phyloP scores from a whole-genome alignment of 495 filamentous ascomycete genomes.

The Penicillium malachiteum region DNA sequence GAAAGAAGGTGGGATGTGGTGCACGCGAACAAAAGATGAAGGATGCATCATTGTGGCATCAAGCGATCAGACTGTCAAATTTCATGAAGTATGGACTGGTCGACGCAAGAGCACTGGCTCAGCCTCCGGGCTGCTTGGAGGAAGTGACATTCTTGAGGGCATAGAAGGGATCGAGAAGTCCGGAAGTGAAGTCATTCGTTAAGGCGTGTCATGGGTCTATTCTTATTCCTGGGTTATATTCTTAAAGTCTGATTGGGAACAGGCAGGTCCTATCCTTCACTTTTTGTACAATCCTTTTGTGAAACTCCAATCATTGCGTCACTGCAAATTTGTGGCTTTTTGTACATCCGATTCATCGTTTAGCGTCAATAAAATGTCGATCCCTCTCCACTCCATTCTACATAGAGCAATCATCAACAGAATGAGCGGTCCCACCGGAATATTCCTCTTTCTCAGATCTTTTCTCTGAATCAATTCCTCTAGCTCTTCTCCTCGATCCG shows the following conservation, averaged over 20 bases:
- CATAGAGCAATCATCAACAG: neutral
- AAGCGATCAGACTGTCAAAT: slow-evolving; percentile 92
- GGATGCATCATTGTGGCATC: slow-evolving; percentile 93
- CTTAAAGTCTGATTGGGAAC: slow-evolving; percentile 4
- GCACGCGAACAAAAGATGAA: slow-evolving; percentile 65
- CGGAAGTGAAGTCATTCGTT: slow-evolving; percentile 49
- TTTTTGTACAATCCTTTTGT: neutral
- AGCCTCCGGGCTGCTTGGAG: slow-evolving; percentile 69
- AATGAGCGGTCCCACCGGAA: neutral
- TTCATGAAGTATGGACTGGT: slow-evolving; percentile 89
- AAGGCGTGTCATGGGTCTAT: neutral
- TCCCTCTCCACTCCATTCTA: slow-evolving; percentile 9
- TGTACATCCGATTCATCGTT: slow-evolving; percentile 1
- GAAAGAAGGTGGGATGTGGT: slow-evolving; percentile 53
- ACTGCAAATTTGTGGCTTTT: slow-evolving; percentile 2
- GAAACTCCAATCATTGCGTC: neutral
- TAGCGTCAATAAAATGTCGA: slow-evolving; percentile 15
- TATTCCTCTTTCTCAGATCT: neutral
- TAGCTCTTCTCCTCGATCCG: neutral
- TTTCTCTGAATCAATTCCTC: neutral
- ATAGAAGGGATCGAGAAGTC: slow-evolving; percentile 83
- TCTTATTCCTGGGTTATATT: slow-evolving; percentile 5
- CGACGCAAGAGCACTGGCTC: slow-evolving; percentile 55
- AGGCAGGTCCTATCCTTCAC: slow-evolving; percentile 1
- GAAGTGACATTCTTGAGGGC: slow-evolving; percentile 84